Evolutionary conservation across 805 yeast species (phyloP).

Genomic region (Blastobotrys peoriensis): DNA sequence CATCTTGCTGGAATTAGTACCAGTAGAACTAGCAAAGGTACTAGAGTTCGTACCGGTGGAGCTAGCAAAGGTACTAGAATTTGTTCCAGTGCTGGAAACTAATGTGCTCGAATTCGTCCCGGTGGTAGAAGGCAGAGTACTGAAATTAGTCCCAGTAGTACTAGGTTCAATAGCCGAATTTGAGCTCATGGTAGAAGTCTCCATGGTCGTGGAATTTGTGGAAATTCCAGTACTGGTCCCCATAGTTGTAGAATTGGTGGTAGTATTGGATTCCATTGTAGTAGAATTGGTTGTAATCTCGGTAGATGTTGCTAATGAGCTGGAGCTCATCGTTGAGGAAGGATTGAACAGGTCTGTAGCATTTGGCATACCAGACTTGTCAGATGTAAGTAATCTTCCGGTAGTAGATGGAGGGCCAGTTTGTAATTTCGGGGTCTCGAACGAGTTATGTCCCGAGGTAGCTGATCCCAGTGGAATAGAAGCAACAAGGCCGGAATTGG

Average conservation of each 20-base stretch:
- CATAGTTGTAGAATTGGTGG: neutral
- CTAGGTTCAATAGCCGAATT: neutral
- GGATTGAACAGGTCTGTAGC: no score
- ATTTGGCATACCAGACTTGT: no score
- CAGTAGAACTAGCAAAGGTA: neutral
- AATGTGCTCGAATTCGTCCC: neutral
- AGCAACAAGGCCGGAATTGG: no score
- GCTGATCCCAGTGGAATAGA: no score
- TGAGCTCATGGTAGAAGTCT: neutral
- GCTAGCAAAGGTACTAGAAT: neutral
- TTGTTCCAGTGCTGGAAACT: neutral
- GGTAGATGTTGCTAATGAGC: no score
- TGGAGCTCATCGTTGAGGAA: neutral
- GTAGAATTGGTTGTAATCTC: neutral
- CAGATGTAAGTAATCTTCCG: no score
- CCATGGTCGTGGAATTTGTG: neutral
- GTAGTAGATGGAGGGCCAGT: no score
- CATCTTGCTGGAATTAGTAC: no score
- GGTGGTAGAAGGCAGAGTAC: slow-evolving; percentile 1
- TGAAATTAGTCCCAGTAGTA: slow-evolving; percentile 2
- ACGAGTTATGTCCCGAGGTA: no score
- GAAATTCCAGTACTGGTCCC: neutral
- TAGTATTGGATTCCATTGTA: neutral
- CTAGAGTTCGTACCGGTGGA: slow-evolving; percentile 1
- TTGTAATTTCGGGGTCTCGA: no score